Evolutionary conservation across 2,329 filamentous ascomycete species (phyloP).

Genomic region (Cytospora mali): DNA sequence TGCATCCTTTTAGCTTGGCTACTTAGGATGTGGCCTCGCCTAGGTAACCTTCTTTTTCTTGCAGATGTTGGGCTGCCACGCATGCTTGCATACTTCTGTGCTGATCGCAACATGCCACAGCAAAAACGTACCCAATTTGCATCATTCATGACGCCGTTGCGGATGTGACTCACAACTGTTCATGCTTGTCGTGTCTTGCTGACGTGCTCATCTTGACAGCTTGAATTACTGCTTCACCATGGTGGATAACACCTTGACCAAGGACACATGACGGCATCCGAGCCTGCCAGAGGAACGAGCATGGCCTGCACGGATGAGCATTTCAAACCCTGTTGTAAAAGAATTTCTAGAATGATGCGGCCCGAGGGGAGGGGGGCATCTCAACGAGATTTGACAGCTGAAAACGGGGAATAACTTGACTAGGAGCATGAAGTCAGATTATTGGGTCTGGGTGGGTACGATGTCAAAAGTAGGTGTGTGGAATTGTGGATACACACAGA

Average conservation of each 20-base stretch:
- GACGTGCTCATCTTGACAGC: neutral
- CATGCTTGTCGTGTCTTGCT: neutral
- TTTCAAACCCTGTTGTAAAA: constrained; percentile 1
- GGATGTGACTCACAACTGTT: constrained; percentile 7
- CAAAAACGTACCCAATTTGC: constrained; percentile 9
- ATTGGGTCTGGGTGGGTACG: constrained; percentile 12
- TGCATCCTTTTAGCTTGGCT: neutral
- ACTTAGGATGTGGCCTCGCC: neutral
- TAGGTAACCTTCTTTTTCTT: constrained; percentile 12
- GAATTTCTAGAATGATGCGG: constrained; percentile 19
- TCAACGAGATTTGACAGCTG: constrained; percentile 21
- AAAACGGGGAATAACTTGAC: constrained; percentile 7
- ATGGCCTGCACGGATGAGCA: too few species aligned
- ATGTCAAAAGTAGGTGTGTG: constrained; percentile 10
- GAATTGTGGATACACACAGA: constrained; percentile 18
- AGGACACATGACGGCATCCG: constrained; percentile 9
- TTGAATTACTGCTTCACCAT: neutral
- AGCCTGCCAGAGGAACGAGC: constrained; percentile 6
- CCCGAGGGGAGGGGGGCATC: constrained; percentile 15
- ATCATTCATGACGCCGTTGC: constrained; percentile 12
- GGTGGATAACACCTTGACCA: constrained; percentile 1
- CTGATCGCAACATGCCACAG: constrained; percentile 14
- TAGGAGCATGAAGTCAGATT: constrained; percentile 13
- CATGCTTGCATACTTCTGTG: constrained; percentile 4
- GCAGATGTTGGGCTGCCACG: constrained; percentile 20